Evolutionary conservation across 352 stramenopile genomes (phyloP).

Genomic region (Halophytophthora batemanensis): DNA sequence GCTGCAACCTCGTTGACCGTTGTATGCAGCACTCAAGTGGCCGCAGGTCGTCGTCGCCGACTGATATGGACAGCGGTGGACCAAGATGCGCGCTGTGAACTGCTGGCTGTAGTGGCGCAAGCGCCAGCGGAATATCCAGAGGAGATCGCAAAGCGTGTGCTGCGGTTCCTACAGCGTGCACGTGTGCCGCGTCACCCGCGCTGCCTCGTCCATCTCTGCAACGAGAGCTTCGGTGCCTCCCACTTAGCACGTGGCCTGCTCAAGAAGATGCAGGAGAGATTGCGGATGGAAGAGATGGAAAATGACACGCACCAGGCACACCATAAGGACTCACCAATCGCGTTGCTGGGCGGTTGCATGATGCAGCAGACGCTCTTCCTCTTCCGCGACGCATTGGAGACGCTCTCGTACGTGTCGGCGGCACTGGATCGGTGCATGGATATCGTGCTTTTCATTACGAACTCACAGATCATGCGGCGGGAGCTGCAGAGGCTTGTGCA

Average conservation of each 20-base stretch:
- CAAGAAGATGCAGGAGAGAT: not conserved
- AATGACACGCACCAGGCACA: too few relatives aligned
- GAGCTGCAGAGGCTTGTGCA: not conserved
- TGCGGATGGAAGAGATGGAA: not conserved
- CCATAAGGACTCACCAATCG: not conserved
- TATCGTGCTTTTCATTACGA: slow-evolving; percentile 8
- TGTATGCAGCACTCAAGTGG: slow-evolving; percentile 11
- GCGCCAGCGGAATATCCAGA: slow-evolving; percentile 2
- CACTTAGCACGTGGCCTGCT: slow-evolving; percentile 4
- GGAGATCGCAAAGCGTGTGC: slow-evolving; percentile 10
- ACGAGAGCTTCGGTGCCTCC: slow-evolving; percentile 17
- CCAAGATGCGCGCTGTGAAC: slow-evolving; percentile 27
- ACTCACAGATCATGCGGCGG: not conserved
- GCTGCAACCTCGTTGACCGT: slow-evolving; percentile 16
- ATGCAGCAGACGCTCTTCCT: slow-evolving; percentile 30
- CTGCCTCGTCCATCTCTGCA: slow-evolving; percentile 30
- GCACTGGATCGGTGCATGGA: slow-evolving; percentile 21
- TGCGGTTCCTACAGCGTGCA: slow-evolving; percentile 7
- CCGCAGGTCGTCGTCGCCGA: slow-evolving; percentile 1
- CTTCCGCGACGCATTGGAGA: slow-evolving; percentile 18
- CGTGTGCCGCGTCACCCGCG: slow-evolving; percentile 7
- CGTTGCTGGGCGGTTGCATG: slow-evolving; percentile 25
- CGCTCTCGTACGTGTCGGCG: slow-evolving; percentile 14
- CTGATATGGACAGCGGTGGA: slow-evolving; percentile 27
- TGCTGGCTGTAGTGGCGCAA: slow-evolving; percentile 10